Evolutionary conservation across 345 rosid genomes (phyloP), one percentile per base, ranked within the genome.

Genomic region (Syzygium jambos): DNA sequence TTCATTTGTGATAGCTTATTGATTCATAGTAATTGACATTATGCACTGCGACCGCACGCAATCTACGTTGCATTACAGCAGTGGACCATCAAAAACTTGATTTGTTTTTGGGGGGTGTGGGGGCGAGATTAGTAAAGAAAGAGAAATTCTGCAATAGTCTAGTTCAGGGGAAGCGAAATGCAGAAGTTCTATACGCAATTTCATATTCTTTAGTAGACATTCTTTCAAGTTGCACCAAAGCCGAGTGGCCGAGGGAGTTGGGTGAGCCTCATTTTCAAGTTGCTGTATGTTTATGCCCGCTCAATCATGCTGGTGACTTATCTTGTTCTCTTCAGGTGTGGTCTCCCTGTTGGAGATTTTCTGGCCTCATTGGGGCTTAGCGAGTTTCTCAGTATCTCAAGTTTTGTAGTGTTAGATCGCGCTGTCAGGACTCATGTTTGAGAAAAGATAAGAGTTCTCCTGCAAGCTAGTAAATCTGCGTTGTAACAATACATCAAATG

Each of bases 151-250:
- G 73, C 38, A 3, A 30, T 14, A 61, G 73, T 19, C 73, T 61
- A 61, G 38, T 14, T 61, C 2, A 1, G 73, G 34, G 73, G 38
- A 61, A 61, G 73, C 5, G 38, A n/a, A 61, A 61, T 61, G 30
- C 3, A 2, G 73, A 61, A 14, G 34, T 61, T n/a, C 4, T n/a
- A 0, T 29, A n/a, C 9, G 2, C 0, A 29, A 61, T 61, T 30
- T 61, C 19, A 3, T 61, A 15, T 0, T 6, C 38, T 6, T 0
- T 0, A n/a, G 38, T 13, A 61, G 73, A 61, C 73, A n/a, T 61
- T n/a, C 73, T 61, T 61, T 61, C 73, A 61, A n/a, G n/a, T 61
- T n/a, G 73, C 73, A 61, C 34, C 73, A 61, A 61, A 61, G 73
- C 19, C 10, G 34, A 61, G 38, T 61, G 73, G 17, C 73, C 5